Percentiles rank a stretch among this genome's conserved stretches.
These are phyloP conservation scores for Penicillium parvum DNA, from an alignment of 495 filamentous ascomycete genomes.

Conservation along the genomic window DNA sequence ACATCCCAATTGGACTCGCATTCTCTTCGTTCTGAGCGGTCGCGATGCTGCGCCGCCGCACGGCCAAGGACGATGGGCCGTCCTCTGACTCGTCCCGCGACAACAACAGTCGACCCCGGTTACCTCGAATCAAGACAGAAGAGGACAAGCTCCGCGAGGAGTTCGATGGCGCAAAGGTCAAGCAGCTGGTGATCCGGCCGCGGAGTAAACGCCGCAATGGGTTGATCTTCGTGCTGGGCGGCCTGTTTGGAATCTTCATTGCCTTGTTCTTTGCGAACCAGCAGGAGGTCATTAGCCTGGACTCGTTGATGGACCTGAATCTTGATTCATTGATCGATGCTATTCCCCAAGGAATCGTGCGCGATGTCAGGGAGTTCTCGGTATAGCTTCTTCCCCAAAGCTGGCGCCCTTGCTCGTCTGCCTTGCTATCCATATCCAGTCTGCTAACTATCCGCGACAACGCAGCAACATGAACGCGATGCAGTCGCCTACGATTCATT, in stretches of 20 bases:
- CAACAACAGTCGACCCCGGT: slow-evolving; percentile 13
- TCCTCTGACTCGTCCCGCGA: slow-evolving; percentile 2
- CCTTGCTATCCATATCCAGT: slow-evolving; percentile 1
- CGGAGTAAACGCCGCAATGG: slow-evolving; percentile 65
- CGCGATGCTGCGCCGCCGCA: slow-evolving; percentile 42
- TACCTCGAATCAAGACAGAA: slow-evolving; percentile 11
- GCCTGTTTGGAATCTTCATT: slow-evolving; percentile 73
- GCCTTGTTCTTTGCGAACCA: slow-evolving; percentile 81
- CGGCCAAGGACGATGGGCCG: slow-evolving; percentile 32
- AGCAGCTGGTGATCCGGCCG: slow-evolving; percentile 45
- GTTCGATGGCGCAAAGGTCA: slow-evolving; percentile 25
- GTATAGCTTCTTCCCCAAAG: slow-evolving; percentile 39
- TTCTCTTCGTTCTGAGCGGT: slow-evolving; percentile 12
- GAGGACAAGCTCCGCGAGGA: slow-evolving; percentile 25
- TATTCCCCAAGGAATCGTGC: slow-evolving; percentile 74
- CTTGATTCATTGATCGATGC: slow-evolving; percentile 78
- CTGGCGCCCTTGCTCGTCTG: neutral
- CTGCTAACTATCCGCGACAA: slow-evolving; percentile 3
- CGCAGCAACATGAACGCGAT: slow-evolving; percentile 75
- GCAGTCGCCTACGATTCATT: slow-evolving; percentile 91
- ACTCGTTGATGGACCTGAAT: slow-evolving; percentile 74
- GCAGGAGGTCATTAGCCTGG: slow-evolving; percentile 79
- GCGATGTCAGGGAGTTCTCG: slow-evolving; percentile 77
- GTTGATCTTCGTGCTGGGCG: slow-evolving; percentile 78
- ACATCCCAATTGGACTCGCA: neutral